Evolutionary conservation across 129 eudicot genomes (phyloP), one percentile per base, ranked within the genome.

Genomic region (Cynara cardunculus): DNA sequence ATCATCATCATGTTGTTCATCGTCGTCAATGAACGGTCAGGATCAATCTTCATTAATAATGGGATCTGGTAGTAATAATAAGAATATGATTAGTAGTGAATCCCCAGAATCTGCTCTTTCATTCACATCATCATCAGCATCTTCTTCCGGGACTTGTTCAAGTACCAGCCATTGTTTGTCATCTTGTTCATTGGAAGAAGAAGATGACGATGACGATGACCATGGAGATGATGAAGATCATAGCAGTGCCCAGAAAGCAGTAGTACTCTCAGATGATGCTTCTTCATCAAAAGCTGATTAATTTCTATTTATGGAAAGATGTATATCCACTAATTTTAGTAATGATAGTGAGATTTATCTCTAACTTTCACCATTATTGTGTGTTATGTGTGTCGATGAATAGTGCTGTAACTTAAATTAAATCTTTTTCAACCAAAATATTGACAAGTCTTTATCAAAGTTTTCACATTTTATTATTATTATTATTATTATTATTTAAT

Each of bases 121-220:
- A 30, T 84, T 79, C 59, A 72, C 86, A 10, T 73, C 92, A 37
- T 88, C 91, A 0, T 72, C 83, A 16, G 90, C 92, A 19, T 91
- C 86, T 79, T 84, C 87, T 79, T 91, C 96, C 25, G 87, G 86
- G 3, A 66, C 87, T 14, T 82, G 81, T 84, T 86, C 89, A 69
- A 74, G 79, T 0, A 81, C 77, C 0, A 87, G 87, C 41, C 88
- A 88, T 66, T 85, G 85, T 81, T 71, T 90, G 71, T 83, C 86
- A 72, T 87, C 94, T 69, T 83, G 71, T 44, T 76, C 84, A 65
- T 83, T 85, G 73, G 86, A 81, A 61, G 90, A 82, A 11, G 88
- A 86, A 5, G 88, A 12, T 7, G 68, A 81, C 21, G 82, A 77
- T 37, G 77, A 62, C 1, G 85, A 71, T n/a, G 74, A 35, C 30